Base-by-base conservation (phyloP, 768 basidiomycete genomes). In the Xerocomus potaroensis region DNA sequence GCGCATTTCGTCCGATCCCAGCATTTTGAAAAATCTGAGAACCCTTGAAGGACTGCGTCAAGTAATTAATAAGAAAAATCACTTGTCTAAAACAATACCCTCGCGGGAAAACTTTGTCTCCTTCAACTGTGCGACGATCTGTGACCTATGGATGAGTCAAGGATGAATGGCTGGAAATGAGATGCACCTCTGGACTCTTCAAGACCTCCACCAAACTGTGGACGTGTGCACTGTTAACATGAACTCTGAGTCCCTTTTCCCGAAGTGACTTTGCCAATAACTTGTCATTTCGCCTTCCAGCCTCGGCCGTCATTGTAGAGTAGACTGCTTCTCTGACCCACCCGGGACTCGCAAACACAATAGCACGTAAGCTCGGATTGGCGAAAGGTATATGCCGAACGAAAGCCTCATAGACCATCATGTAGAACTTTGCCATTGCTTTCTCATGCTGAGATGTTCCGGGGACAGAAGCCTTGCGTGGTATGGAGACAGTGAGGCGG, bases 51-150 rank as follows among this genome's bases (percentile, higher is more conserved):
- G 27, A 56, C 27, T 21, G 16, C 1, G 12, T 4, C 5, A 10
- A 41, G 44, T 26, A 15, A 8, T 36, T 27, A 19, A 43, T 24
- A 4, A 19, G 7, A 27, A 16, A 30, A 47, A 62, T 38, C 52
- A 91, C 93, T 77, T 93, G 63, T 98, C 94, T 3, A 98, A 73
- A 66, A 91, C 81, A 33, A 92, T 74, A 4, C 94, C 93, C 67
- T 98, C 96, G 31, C 87, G 74, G 0, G 94, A 94, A 66, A 97
- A 99, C 61, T 98, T 98, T 4, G 96, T 95, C 58, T 94, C 92
- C 61, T 91, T 93, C 49, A 95, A 67, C 52, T 85, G 89, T 3
- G 78, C 61, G 5, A 77, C 71, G 43, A 92, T 79, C 91, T 92
- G 51, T 8, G 43, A 33, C 2, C 21, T 19, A 47, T 22, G 16